Base-by-base conservation (phyloP, 176 grass and related monocot species). In the Carex parvula region DNA sequence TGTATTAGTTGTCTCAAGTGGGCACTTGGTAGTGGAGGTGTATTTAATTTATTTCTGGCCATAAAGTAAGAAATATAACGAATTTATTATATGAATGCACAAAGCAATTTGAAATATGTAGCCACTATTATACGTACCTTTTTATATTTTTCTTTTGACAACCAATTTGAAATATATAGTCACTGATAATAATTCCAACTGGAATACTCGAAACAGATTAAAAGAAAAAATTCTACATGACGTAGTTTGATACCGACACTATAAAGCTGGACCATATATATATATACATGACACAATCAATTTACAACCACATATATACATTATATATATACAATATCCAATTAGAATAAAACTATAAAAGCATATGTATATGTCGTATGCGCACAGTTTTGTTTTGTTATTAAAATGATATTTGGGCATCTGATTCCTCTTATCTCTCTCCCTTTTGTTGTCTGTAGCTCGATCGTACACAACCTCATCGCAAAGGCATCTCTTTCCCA, bases 181-280 rank as follows among this genome's bases (percentile, higher is more conserved):
- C 22, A 24, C 0, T 58, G 50, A n/a, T n/a, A 77, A 59, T 60
- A 80, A 80, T 13, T 80, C 76, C 76, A 56, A 80, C 76, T 81
- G 50, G 50, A 77, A n/a, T n/a, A n/a, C n/a, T n/a, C n/a, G n/a
- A n/a, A n/a, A n/a, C n/a, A n/a, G n/a, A n/a, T n/a, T n/a, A n/a
- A n/a, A n/a, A n/a, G n/a, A n/a, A n/a, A n/a, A n/a, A n/a, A n/a
- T n/a, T 67, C 32, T 67, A 67, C 80, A 64, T 82, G 80, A 82
- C 61, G 80, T 82, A 22, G 41, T 62, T 50, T 46, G 80, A 82
- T 67, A 66, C 60, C 37, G 61, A 82, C 44, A 82, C 15, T 20
- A 82, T 16, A 66, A 82, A 68, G 80, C 24, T 82, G 80, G 32
- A 81, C 78, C 56, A 44, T 63, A n/a, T n/a, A n/a, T n/a, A n/a